A percentile compares a stretch with the other conserved stretches of the same genome.
Conservation (phyloP, 345 rosid genomes). For the Leavenworthia alabamica region DNA sequence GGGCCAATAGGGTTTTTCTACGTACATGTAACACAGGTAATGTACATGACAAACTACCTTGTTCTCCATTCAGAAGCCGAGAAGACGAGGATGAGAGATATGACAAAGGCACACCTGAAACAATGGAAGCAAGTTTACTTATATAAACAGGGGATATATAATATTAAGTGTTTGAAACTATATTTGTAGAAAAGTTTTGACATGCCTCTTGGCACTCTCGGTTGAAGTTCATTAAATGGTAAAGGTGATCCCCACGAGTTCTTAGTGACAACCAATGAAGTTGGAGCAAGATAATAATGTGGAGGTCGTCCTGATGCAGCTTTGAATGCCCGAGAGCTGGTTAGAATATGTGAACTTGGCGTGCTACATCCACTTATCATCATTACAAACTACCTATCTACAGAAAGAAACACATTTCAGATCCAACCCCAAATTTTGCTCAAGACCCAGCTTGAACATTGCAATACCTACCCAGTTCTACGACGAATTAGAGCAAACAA, state of each 20-base stretch:
- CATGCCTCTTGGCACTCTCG: constrained; percentile 35
- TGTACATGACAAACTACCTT: constrained; percentile 30
- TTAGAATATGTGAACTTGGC: constrained; percentile 31
- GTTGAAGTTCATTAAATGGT: constrained; percentile 26
- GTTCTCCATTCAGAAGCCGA: constrained; percentile 46
- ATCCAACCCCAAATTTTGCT: neutral
- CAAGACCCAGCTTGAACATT: neutral
- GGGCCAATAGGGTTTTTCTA: constrained; percentile 24
- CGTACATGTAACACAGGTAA: constrained; percentile 40
- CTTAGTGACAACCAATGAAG: constrained; percentile 28
- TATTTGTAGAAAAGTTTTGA: constrained; percentile 2
- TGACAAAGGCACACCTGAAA: constrained; percentile 35
- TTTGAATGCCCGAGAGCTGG: constrained; percentile 35
- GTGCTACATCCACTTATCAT: constrained; percentile 46
- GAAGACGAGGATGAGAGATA: constrained; percentile 50
- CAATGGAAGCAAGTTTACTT: neutral
- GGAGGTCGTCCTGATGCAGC: constrained; percentile 30
- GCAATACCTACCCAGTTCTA: neutral
- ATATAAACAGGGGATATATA: neutral
- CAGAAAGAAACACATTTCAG: neutral
- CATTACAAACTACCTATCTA: constrained; percentile 30
- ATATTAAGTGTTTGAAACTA: neutral
- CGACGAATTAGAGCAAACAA: constrained; percentile 2
- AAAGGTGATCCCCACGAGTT: constrained; percentile 34
- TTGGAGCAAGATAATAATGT: constrained; percentile 16